These are phyloP conservation scores for Paramecium pentaurelia DNA, from an alignment of 73 alveolate species.

Conservation along the genomic window DNA sequence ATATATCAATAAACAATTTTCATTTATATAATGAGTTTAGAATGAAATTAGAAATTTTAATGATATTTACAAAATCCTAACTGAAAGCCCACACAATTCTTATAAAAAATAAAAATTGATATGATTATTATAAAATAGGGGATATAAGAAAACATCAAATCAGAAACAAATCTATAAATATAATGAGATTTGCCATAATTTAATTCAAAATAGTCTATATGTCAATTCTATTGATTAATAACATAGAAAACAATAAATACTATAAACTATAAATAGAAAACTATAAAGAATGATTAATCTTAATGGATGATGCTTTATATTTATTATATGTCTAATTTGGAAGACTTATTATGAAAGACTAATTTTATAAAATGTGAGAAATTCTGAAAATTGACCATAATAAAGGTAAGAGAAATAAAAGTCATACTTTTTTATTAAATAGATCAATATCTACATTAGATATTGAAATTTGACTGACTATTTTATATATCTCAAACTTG, in stretches of 20 bases:
- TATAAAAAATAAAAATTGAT: neutral
- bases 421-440: neutral
- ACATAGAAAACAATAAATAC: neutral
- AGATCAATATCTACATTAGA: neutral
- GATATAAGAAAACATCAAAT: neutral
- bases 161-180: neutral
- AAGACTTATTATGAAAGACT: no score
- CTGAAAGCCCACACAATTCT: neutral
- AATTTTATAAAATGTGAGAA: no score
- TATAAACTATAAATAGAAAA: no score
- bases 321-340: neutral
- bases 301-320: no score
- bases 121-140: neutral
- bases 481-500: neutral
- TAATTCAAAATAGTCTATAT: no score
- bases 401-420: no score
- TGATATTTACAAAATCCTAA: neutral
- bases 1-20: no score
- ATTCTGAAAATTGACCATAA: neutral
- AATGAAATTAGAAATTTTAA: neutral
- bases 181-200: neutral
- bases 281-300: neutral
- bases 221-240: neutral
- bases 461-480: neutral
- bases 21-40: neutral